Conservation (phyloP, 305 asterid species). For the Fraxinus dipetala region DNA sequence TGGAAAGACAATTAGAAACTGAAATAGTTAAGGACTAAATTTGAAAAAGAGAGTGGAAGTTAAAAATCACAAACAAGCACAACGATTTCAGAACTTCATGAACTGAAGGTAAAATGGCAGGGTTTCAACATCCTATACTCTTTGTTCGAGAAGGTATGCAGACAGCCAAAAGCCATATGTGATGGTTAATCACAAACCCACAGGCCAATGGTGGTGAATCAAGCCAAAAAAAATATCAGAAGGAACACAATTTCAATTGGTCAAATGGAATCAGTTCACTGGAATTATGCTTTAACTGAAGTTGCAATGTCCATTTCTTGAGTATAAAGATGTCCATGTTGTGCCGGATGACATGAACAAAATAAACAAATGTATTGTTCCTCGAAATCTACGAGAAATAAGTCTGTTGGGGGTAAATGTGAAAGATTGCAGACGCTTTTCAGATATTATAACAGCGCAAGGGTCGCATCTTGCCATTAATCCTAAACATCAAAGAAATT, state of each 20-base stretch:
- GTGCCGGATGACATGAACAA: background rate
- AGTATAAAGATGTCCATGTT: background rate
- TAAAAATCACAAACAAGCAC: background rate
- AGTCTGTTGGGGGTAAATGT: background rate
- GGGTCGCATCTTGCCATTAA: background rate
- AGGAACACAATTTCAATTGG: background rate
- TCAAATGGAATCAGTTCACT: background rate
- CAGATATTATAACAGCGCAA: background rate
- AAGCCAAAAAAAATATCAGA: background rate
- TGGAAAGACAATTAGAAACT: constrained; percentile 6
- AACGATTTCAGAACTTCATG: constrained; percentile 3
- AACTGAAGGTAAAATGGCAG: constrained; percentile 1
- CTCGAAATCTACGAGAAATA: background rate
- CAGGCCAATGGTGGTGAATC: background rate
- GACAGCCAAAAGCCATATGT: background rate
- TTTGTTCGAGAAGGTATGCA: background rate
- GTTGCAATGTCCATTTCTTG: background rate
- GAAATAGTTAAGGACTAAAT: constrained; percentile 1
- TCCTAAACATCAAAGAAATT: background rate
- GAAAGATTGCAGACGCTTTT: background rate
- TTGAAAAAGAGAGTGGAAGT: constrained; percentile 11
- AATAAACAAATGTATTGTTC: background rate
- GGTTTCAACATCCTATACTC: background rate
- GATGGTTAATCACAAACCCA: background rate
- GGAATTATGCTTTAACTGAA: background rate